Conservation (phyloP, 768 basidiomycete species). For the Mycena metata region DNA sequence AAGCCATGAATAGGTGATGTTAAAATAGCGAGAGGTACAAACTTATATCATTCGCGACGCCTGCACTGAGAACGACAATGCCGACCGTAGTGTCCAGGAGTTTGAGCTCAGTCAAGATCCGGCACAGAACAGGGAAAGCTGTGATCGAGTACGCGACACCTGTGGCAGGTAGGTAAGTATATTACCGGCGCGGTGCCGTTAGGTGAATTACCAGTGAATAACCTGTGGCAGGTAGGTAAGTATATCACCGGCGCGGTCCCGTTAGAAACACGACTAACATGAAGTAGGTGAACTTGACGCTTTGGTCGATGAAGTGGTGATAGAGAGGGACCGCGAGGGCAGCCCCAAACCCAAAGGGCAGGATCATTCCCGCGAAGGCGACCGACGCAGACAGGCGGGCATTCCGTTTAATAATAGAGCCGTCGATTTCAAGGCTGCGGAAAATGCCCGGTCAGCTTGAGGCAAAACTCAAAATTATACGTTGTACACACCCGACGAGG, state of each 20-base stretch:
- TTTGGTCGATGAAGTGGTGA: conserved; percentile 75
- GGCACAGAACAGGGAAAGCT: conserved; percentile 87
- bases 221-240: no score
- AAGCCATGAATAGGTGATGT: background rate
- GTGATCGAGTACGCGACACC: conserved; percentile 90
- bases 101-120: conserved; percentile 92
- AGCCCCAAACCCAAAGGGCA: conserved; percentile 91
- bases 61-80: conserved; percentile 92
- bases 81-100: conserved; percentile 93
- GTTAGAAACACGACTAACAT: no score
- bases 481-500: conserved; percentile 72
- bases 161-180: no score
- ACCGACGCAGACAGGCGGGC: conserved; percentile 73
- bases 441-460: background rate
- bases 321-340: conserved; percentile 77
- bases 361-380: conserved; percentile 83
- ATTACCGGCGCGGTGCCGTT: no score
- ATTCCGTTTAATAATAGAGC: conserved; percentile 82
- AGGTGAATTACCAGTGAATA: no score
- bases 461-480: background rate
- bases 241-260: no score
- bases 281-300: conserved; percentile 86
- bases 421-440: conserved; percentile 81
- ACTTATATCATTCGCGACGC: conserved; percentile 89
- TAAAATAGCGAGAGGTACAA: conserved; percentile 35